Evolutionary conservation across 768 basidiomycete species (phyloP).

Genomic region (Boletus tylopilopsis): DNA sequence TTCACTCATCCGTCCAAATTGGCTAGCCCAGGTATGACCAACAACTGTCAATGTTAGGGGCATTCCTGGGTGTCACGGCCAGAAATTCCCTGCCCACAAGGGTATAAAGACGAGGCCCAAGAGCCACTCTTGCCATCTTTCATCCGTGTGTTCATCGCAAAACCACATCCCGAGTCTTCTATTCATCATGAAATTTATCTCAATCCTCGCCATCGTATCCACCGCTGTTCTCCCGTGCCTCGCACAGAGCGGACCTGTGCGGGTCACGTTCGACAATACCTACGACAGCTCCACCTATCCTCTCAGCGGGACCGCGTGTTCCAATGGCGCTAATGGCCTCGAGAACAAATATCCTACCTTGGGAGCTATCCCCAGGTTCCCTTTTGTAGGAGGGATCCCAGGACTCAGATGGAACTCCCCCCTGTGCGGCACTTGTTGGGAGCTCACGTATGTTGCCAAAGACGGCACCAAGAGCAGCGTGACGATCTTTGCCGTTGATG

Average conservation of each 20-base stretch:
- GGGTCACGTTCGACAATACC: neutral
- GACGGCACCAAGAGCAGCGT: neutral
- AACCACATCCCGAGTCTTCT: neutral
- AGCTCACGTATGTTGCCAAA: neutral
- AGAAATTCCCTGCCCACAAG: neutral
- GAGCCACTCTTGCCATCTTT: neutral
- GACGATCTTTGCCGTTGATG: neutral
- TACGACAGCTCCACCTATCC: neutral
- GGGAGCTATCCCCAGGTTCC: conserved; percentile 22
- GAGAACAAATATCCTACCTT: conserved; percentile 31
- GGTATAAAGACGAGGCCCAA: neutral
- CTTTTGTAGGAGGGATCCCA: too few relatives aligned
- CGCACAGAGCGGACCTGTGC: neutral
- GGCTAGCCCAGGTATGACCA: neutral
- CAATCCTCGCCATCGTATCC: neutral
- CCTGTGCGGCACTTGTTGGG: conserved; percentile 59
- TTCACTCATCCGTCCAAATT: neutral
- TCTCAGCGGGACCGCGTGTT: conserved; percentile 20
- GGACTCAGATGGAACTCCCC: conserved; percentile 41
- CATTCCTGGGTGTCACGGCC: neutral
- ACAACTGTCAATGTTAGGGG: neutral
- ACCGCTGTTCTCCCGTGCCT: neutral
- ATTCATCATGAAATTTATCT: neutral
- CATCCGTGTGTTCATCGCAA: neutral
- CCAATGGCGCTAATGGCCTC: conserved; percentile 23